Evolutionary conservation across 169 alveolate species (phyloP), one percentile per base, ranked within the genome.

Genomic region (Toxoplasma gondii): DNA sequence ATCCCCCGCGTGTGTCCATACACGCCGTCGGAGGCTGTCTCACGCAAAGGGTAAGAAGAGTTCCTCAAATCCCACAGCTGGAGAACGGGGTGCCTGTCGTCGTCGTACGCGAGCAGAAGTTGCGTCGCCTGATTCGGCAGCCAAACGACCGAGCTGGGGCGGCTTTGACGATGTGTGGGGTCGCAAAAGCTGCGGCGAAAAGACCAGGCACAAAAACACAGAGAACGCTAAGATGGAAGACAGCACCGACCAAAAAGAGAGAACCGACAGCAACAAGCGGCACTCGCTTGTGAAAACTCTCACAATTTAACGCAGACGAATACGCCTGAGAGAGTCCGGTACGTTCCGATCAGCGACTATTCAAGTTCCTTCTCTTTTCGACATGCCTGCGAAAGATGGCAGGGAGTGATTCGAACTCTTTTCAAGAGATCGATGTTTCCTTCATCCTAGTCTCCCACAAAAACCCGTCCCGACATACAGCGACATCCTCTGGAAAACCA

Each of bases 11-110:
- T 67, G 43, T 93, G 95, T n/a, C 95, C 95, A n/a, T 38, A 69
- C 17, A 86, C 84, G 36, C 83, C 78, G 29, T 49, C 74, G 1
- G 45, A n/a, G 44, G 69, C 94, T 16, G 96, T 94, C 36, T 96
- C 97, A 38, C 92, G 94, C 39, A 96, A 74, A 27, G 97, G 97
- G 93, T 94, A 96, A 0, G 96, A 80, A 9, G 96, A 96, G 64
- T 96, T 96, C 10, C 97, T 91, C 54, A 96, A 67, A 67, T 96
- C 97, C 97, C 97, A 96, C 38, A 95, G 67, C 91, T 93, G 97
- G 12, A 96, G 95, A 1, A 96, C 70, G 0, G 97, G 97, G 31
- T 96, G 95, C 80, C 97, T 90, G 81, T 96, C 97, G 64, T 96
- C 97, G 88, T 96, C 97, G 58, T 95, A 96, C 4, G 94, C 94